Base-by-base conservation (phyloP, 345 rosid species). In the Citrus maxima region DNA sequence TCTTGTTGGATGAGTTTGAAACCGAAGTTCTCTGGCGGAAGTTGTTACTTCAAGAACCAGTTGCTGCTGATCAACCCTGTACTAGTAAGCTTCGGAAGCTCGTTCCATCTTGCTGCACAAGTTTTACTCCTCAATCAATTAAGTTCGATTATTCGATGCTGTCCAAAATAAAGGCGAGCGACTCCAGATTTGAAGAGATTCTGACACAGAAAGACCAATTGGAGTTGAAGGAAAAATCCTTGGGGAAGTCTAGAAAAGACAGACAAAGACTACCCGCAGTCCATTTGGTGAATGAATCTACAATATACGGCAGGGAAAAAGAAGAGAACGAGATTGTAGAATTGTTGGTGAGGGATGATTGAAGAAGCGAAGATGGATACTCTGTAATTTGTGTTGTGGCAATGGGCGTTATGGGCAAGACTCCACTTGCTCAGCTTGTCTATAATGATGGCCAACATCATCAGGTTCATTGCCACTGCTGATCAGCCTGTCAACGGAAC, bases 371-470 rank as follows among this genome's bases (percentile, higher is more conserved):
- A 7, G 55, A 10, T 3, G 62, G 72, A 12, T 30, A 72, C 7
- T 16, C 42, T 19, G 81, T 85, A 54, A 73, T 85, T 51, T 61
- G 83, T 12, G 68, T 82, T 0, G 19, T 70, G 1, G 82, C 82
- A 27, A 74, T 77, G 70, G 82, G 78, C 3, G 85, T 82, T 0
- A 28, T 78, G 7, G 87, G 87, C 3, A 85, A 82, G 49, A 85
- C 87, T 14, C 70, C 83, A 14, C 78, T 85, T 18, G n/a, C 87
- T 35, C 64, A 56, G 67, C 71, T 73, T 46, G 64, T 80, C n/a
- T 82, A 72, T 67, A 77, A 82, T 55, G 85, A 82, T 77, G 25
- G 5, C 4, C 54, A 30, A 30, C 32, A 30, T 79, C 59, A 30
- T 82, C 6, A 62, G 70, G 54, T 34, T 73, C 0, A 13, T 76